These are phyloP conservation scores for Isabelozyma gotoi DNA, from an alignment of 805 yeast genomes.

Conservation along the genomic window DNA sequence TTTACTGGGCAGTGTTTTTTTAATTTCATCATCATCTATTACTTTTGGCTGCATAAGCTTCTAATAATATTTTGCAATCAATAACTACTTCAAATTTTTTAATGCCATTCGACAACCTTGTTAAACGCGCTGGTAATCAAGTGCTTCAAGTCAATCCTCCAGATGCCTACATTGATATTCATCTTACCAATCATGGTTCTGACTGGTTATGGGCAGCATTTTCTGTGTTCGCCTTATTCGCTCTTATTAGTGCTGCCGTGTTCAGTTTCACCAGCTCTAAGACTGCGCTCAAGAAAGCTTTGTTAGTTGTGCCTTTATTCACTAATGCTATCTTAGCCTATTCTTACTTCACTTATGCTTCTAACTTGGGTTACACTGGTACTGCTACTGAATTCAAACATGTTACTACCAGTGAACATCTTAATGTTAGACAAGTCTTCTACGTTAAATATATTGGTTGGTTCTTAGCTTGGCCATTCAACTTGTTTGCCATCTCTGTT, in stretches of 20 bases:
- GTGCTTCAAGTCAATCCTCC: conserved; percentile 46
- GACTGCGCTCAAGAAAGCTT: conserved; percentile 29
- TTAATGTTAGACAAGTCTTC: conserved; percentile 50
- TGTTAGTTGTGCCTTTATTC: conserved; percentile 43
- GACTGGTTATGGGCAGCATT: conserved; percentile 70
- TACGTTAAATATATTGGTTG: conserved; percentile 57
- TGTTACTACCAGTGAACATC: conserved; percentile 28
- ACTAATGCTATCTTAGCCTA: conserved; percentile 43
- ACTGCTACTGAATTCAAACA: conserved; percentile 50
- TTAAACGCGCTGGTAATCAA: conserved; percentile 25
- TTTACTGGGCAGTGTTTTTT: not conserved
- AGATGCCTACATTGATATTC: conserved; percentile 42
- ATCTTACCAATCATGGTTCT: conserved; percentile 57
- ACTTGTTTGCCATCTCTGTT: conserved; percentile 31
- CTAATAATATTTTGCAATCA: not conserved
- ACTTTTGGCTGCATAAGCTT: not conserved
- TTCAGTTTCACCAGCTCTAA: conserved; percentile 23
- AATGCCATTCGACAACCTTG: conserved; percentile 3
- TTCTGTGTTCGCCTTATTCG: conserved; percentile 41
- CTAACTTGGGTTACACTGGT: conserved; percentile 56
- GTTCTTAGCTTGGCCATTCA: conserved; percentile 54
- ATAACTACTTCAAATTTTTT: not conserved
- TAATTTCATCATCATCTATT: not conserved
- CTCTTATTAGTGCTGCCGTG: conserved; percentile 23
- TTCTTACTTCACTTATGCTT: conserved; percentile 55